Conservation (phyloP, 106 monocot genomes). For the Dendrobium catenatum region DNA sequence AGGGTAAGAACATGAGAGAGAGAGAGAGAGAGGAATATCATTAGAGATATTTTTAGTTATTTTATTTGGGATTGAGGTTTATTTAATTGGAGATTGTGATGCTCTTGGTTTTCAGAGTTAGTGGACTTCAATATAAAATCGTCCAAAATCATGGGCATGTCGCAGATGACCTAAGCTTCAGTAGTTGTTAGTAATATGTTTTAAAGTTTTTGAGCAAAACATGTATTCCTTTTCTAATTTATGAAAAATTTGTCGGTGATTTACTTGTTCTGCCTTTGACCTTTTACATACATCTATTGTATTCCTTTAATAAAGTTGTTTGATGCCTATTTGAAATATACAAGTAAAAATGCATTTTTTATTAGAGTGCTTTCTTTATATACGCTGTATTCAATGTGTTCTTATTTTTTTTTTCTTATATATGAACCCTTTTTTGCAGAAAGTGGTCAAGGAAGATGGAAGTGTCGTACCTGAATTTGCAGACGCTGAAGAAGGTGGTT, state of each 20-base stretch:
- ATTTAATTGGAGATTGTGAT: background rate
- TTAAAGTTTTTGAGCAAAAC: background rate
- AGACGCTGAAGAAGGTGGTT: conserved; percentile 79
- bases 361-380: background rate
- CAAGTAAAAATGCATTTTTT: background rate
- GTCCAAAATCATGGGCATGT: background rate
- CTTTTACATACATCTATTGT: background rate
- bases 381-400: background rate
- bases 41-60: background rate
- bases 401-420: background rate
- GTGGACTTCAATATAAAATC: background rate
- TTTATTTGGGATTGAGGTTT: background rate
- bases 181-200: background rate
- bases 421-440: conserved; percentile 31
- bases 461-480: conserved; percentile 75
- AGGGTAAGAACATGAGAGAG: too few species aligned
- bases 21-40: background rate
- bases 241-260: background rate
- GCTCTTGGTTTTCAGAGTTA: background rate
- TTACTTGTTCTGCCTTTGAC: background rate
- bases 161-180: background rate
- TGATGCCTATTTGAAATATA: background rate
- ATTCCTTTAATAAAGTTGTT: background rate
- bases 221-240: background rate
- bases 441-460: conserved; percentile 64